Evolutionary conservation across 768 basidiomycete species (phyloP).

Genomic region (Naematelia aurantialba): DNA sequence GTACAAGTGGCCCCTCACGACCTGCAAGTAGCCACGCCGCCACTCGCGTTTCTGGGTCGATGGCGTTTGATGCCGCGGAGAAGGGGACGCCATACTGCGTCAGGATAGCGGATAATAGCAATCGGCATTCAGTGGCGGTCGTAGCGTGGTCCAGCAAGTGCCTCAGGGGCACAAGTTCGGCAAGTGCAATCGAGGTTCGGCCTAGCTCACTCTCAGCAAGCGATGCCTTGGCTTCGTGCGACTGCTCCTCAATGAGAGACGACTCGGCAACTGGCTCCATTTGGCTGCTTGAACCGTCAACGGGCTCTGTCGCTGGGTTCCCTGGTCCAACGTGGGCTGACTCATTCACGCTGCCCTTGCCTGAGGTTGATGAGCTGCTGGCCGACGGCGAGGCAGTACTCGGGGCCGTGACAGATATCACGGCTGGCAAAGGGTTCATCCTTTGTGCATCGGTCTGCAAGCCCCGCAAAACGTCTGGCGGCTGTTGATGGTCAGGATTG

Average conservation of each 20-base stretch:
- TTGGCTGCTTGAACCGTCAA: too few species aligned
- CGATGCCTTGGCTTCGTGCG: too few species aligned
- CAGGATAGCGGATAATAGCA: constrained; percentile 79
- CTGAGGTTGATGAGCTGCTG: neutral
- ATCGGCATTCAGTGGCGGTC: constrained; percentile 74
- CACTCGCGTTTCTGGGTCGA: constrained; percentile 27
- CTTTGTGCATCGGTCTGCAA: neutral
- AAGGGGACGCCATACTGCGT: constrained; percentile 58
- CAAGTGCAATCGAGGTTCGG: constrained; percentile 40
- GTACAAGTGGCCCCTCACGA: constrained; percentile 25
- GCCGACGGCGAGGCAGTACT: neutral
- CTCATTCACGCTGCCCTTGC: too few species aligned
- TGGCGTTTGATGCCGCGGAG: constrained; percentile 31
- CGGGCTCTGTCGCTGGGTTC: too few species aligned
- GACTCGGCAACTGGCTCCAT: too few species aligned
- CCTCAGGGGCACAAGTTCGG: constrained; percentile 64
- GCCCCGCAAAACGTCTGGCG: neutral
- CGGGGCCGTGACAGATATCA: too few species aligned
- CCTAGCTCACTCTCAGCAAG: neutral
- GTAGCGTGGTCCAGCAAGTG: constrained; percentile 65
- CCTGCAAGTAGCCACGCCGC: constrained; percentile 43
- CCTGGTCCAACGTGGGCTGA: too few species aligned
- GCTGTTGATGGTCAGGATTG: neutral
- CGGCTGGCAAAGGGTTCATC: neutral
- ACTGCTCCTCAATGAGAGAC: too few species aligned